A percentile compares a stretch with the other conserved stretches of the same genome.
phyloP scores from a whole-genome alignment of 1,284 basidiomycete genomes.

The Leccinum solheimii region DNA sequence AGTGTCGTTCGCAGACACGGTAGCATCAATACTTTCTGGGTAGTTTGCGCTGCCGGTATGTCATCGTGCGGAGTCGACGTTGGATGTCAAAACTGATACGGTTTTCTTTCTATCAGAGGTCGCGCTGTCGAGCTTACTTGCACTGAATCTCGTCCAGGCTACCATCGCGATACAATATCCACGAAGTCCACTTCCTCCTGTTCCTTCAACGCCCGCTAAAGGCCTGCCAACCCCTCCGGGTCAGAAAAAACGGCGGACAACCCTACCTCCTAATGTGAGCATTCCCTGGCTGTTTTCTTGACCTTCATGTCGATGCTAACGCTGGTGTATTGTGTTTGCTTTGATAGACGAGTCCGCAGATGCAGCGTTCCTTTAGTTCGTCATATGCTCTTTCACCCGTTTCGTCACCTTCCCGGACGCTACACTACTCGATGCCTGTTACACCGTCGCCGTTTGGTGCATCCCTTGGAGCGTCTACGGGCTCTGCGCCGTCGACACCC shows the following conservation, averaged over 20 bases:
- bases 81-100: neutral
- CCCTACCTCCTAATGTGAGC: constrained; percentile 51
- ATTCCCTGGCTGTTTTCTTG: neutral
- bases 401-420: constrained; percentile 50
- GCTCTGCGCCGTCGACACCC: constrained; percentile 43
- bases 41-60: constrained; percentile 24
- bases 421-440: constrained; percentile 42
- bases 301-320: neutral
- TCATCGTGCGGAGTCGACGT: neutral
- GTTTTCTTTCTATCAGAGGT: constrained; percentile 41
- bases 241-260: constrained; percentile 38
- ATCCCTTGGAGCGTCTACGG: constrained; percentile 35
- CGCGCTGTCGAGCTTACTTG: constrained; percentile 41
- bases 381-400: constrained; percentile 50
- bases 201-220: constrained; percentile 40
- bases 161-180: constrained; percentile 56
- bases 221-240: constrained; percentile 38
- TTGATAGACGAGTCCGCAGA: constrained; percentile 50
- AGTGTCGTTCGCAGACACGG: constrained; percentile 31
- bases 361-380: constrained; percentile 54
- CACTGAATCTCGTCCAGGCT: constrained; percentile 53
- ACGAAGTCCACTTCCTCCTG: constrained; percentile 42
- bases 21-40: constrained; percentile 18
- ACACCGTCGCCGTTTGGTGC: constrained; percentile 40
- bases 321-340: neutral